Base-by-base conservation (phyloP, 2,329 filamentous ascomycete genomes). In the Alternaria triticimaculans region DNA sequence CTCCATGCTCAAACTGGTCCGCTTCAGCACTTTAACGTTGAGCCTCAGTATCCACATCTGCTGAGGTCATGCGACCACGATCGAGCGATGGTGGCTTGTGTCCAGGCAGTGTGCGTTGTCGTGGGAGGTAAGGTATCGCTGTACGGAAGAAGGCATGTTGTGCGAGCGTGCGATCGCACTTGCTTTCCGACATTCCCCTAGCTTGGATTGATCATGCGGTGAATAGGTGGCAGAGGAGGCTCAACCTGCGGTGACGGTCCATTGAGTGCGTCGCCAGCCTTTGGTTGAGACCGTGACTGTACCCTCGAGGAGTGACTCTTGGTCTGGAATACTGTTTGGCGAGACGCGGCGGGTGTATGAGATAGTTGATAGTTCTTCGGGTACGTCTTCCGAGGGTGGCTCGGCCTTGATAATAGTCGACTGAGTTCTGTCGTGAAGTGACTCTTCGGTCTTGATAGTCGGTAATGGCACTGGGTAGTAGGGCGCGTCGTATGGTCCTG, bases 211-310 rank as follows among this genome's bases (percentile, higher is more conserved):
- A 25, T 45, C 8, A 49, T 50, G 54, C 49, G 48, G 25, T 60
- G 28, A 18, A 33, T 14, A 51, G 55, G 59, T 23, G 6, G 43
- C 51, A 30, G 28, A 23, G 25, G 3, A 53, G 20, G 14, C 65
- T 79, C 76, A 78, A 25, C 69, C 70, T 50, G 73, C 72, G 25
- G 67, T 60, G 6, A 79, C 72, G 4, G 72, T 76, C 78, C 78
- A 80, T 57, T 78, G 72, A 26, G 76, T 78, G 18, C 77, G 73
- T 49, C 75, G 69, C 77, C 77, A 78, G 50, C 76, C 76, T 54
- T 73, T 69, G 25, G 63, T 72, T 3, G 75, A 74, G 6, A 69
- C 69, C 4, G 75, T 78, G 49, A 74, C 66, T 9, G 69, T 75
- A 20, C 75, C 74, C 46, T 70, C 67, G 9, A 78, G 63, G 1